Evolutionary conservation across 1,284 basidiomycete genomes (phyloP).

Genomic region (Tilletia horrida): DNA sequence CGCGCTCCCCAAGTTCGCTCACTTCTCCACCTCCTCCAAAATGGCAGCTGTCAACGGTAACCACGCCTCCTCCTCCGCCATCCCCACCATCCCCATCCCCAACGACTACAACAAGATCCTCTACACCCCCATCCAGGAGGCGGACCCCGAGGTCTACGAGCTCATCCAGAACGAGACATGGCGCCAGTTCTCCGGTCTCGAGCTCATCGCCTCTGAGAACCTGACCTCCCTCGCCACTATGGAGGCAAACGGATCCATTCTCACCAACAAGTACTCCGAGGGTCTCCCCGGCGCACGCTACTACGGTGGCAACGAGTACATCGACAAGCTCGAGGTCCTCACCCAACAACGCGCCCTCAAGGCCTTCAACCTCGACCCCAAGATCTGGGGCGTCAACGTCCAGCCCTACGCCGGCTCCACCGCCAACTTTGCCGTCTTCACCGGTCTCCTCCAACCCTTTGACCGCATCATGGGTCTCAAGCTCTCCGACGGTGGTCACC

Average conservation of each 20-base stretch:
- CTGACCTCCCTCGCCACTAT: constrained; percentile 61
- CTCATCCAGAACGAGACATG: constrained; percentile 99
- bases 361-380: constrained; percentile 92
- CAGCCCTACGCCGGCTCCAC: constrained; percentile 87
- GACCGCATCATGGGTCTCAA: constrained; percentile 99
- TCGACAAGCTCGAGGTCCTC: constrained; percentile 91
- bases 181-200: constrained; percentile 91
- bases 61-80: constrained; percentile 14
- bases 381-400: constrained; percentile 94
- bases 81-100: constrained; percentile 16
- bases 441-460: constrained; percentile 92
- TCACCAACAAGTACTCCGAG: constrained; percentile 91
- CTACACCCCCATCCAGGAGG: constrained; percentile 80
- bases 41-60: background rate
- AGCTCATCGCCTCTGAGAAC: constrained; percentile 86
- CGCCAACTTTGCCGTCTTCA: constrained; percentile 88
- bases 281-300: constrained; percentile 77
- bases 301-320: constrained; percentile 83
- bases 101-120: constrained; percentile 76
- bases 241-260: constrained; percentile 97
- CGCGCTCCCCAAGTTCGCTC: background rate
- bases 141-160: constrained; percentile 89
- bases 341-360: constrained; percentile 92
- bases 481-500: constrained; percentile 94
- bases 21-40: background rate